Conservation (phyloP, 441 rosid genomes). For the Metrosideros polymorpha region DNA sequence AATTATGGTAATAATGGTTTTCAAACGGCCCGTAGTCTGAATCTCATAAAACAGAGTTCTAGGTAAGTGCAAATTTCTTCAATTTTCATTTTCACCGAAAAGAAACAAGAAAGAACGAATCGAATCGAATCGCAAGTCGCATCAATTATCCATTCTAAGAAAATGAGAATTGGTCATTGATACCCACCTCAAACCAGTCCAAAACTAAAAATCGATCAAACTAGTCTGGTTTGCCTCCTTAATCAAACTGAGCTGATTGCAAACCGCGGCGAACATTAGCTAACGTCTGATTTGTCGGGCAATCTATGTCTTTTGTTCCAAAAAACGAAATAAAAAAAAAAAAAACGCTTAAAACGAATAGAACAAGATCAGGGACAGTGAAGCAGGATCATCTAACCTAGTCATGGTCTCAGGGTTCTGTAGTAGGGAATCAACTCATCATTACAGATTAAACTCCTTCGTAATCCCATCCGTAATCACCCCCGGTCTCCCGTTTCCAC, state of each 20-base stretch:
- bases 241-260: fast-evolving
- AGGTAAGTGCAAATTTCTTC: fast-evolving
- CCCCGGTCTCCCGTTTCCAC: background rate
- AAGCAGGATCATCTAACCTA: background rate
- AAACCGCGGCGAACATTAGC: fast-evolving
- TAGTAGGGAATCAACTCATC: background rate
- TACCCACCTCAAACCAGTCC: fast-evolving
- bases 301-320: fast-evolving
- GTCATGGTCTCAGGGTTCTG: background rate
- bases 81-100: fast-evolving
- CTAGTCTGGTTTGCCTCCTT: fast-evolving
- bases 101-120: fast-evolving
- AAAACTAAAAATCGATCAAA: no score
- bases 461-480: background rate
- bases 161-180: fast-evolving
- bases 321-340: no score
- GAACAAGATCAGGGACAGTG: fast-evolving
- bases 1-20: no score
- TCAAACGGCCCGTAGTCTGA: no score
- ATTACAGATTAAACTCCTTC: background rate
- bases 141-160: background rate
- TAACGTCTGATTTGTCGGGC: fast-evolving
- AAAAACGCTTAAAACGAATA: background rate
- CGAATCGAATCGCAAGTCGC: fast-evolving
- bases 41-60: no score